Conservation (phyloP, 257 asterid genomes). For the Eucommia ulmoides region DNA sequence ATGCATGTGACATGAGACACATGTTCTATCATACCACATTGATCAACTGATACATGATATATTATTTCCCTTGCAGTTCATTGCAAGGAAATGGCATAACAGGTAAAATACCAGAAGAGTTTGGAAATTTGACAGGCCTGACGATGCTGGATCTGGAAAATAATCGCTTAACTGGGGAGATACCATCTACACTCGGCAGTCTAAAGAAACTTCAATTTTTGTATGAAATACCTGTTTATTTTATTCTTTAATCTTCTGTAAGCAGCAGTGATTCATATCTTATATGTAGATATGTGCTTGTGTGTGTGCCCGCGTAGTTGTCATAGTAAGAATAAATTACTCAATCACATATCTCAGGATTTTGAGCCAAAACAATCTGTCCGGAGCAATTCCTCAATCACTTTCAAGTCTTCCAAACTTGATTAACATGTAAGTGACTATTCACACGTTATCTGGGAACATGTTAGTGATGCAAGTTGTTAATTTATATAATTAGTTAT, state of each 20-base stretch:
- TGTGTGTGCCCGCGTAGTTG: too few relatives aligned
- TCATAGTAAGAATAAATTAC: too few relatives aligned
- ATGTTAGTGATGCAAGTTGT: neutral
- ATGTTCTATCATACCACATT: too few relatives aligned
- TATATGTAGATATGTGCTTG: too few relatives aligned
- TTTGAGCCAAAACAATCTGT: slow-evolving; percentile 61
- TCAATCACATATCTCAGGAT: slow-evolving; percentile 31
- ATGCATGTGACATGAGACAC: too few relatives aligned
- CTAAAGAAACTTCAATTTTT: slow-evolving; percentile 55
- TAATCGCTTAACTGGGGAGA: slow-evolving; percentile 60
- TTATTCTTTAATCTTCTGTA: neutral
- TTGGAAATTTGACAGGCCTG: slow-evolving; percentile 73
- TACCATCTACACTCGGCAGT: slow-evolving; percentile 76
- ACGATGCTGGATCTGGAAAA: slow-evolving; percentile 76
- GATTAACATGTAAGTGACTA: slow-evolving; percentile 46
- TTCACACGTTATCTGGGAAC: slow-evolving; percentile 5
- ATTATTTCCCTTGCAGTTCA: slow-evolving; percentile 35
- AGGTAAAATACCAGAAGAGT: slow-evolving; percentile 64
- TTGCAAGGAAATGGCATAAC: slow-evolving; percentile 82
- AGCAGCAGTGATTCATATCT: neutral
- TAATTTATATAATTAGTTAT: neutral
- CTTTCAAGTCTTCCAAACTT: slow-evolving; percentile 49
- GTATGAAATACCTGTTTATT: slow-evolving; percentile 32
- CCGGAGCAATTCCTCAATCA: slow-evolving; percentile 65
- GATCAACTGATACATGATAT: too few relatives aligned